Evolutionary conservation across 208 protist species (phyloP).

Genomic region (Paratrypanosoma confusum): DNA sequence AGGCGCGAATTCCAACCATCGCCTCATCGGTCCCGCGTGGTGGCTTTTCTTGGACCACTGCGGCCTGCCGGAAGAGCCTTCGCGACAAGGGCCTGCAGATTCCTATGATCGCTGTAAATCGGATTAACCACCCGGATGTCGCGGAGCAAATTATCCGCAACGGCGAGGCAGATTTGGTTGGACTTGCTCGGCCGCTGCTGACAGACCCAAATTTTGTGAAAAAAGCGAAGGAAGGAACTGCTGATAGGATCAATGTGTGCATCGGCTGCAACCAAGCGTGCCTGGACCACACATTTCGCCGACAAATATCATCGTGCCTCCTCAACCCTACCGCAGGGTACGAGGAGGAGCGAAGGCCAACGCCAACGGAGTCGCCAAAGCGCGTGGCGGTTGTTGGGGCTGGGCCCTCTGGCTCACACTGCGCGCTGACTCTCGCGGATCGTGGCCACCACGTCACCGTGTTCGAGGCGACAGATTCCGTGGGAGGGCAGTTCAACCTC

Average conservation of each 20-base stretch:
- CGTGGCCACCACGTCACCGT: slow-evolving; percentile 89
- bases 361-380: slow-evolving; percentile 44
- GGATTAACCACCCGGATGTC: slow-evolving; percentile 79
- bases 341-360: slow-evolving; percentile 64
- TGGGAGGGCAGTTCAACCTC: slow-evolving; percentile 91
- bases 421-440: slow-evolving; percentile 75
- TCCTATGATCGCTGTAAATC: slow-evolving; percentile 86
- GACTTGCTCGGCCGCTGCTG: slow-evolving; percentile 82
- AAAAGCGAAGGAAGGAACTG: slow-evolving; percentile 53
- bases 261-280: slow-evolving; percentile 94
- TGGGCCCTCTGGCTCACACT: slow-evolving; percentile 84
- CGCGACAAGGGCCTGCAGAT: slow-evolving; percentile 21
- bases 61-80: slow-evolving; percentile 47
- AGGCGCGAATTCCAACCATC: slow-evolving; percentile 90
- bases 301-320: slow-evolving; percentile 81
- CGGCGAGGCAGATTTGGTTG: slow-evolving; percentile 82
- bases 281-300: slow-evolving; percentile 85
- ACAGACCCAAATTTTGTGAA: slow-evolving; percentile 85
- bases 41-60: slow-evolving; percentile 70
- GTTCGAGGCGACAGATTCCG: slow-evolving; percentile 53
- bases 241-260: slow-evolving; percentile 80
- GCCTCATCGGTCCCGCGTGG: slow-evolving; percentile 85
- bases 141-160: slow-evolving; percentile 56
- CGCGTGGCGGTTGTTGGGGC: slow-evolving; percentile 85
- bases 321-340: slow-evolving; percentile 87